Evolutionary conservation across 805 yeast species (phyloP), one percentile per base, ranked within the genome.

Genomic region (Danielia reshetovae): DNA sequence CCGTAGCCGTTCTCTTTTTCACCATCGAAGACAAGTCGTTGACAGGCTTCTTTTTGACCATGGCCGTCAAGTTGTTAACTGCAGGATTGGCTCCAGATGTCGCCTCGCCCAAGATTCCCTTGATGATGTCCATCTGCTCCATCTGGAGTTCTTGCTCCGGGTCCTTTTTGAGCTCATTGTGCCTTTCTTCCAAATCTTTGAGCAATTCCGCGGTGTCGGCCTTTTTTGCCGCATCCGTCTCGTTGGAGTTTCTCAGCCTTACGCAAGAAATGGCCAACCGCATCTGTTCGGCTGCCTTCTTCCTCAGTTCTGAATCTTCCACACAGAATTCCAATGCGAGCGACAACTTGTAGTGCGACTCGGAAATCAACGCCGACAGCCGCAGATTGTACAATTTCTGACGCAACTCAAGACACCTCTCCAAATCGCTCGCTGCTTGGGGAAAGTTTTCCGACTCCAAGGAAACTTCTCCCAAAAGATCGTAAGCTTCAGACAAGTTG

Each of bases 401-500:
- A 54, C 85, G 72, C 28, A 81, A 59, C 18, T 72, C 60, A 22
- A 85, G 66, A 26, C 86, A 68, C 13, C 73, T 60, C 30, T 68
- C 62, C 38, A 87, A 76, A 55, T 89, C 96, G 13, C 63, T 62
- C 0, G 81, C 74, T 0, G 96, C 85, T 56, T 86, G 94, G 11
- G 67, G 60, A 57, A 88, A 88, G 57, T 86, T 85, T 49, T 90
- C 97, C 2, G 93, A 76, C 53, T 90, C 98, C 28, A 89, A 66
- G 0, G 95, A 81, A 7, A 89, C 83, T 54, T 90, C 97, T 21
- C 97, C 97, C 12, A 88, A 66, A 8, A 89, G 59, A 51, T 84
- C 89, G 54, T 79, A 83, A 1, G 81, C 74, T 37, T 85, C 89
- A 0, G 89, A 78, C 15, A 88, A 62, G 43, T 77, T 83, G 47